phyloP scores from a whole-genome alignment of 1,139 yeast species.

The Taphrina populina region DNA sequence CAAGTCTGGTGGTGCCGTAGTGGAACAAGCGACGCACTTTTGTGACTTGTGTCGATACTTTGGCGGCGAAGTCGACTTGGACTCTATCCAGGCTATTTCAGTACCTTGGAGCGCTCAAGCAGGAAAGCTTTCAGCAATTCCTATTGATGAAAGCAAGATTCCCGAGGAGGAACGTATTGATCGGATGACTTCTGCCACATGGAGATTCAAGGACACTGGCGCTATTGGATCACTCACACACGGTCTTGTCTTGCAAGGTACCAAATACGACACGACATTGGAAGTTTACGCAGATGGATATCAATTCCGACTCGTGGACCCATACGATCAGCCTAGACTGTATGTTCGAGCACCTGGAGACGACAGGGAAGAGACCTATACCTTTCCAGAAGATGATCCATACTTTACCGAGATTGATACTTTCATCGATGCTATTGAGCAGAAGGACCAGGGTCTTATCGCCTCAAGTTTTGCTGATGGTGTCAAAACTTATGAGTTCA shows the following conservation, averaged over 20 bases:
- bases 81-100: constrained; percentile 38
- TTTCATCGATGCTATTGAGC: constrained; percentile 35
- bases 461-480: constrained; percentile 34
- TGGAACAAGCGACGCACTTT: constrained; percentile 41
- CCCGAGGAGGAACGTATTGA: constrained; percentile 40
- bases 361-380: constrained; percentile 34
- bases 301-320: constrained; percentile 40
- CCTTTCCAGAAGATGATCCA: constrained; percentile 36
- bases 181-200: constrained; percentile 39
- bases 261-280: constrained; percentile 39
- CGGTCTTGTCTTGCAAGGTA: constrained; percentile 40
- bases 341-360: constrained; percentile 39
- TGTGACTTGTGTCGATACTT: constrained; percentile 39
- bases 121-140: constrained; percentile 38
- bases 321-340: constrained; percentile 39
- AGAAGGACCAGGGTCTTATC: constrained; percentile 29
- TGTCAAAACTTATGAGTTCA: constrained; percentile 36
- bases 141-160: constrained; percentile 39
- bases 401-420: constrained; percentile 35
- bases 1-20: constrained; percentile 40
- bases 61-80: constrained; percentile 40
- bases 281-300: constrained; percentile 40
- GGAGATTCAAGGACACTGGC: constrained; percentile 39
- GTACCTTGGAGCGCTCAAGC: constrained; percentile 39
- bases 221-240: constrained; percentile 40